These are phyloP conservation scores for Astrothelium subdiscretum DNA, from an alignment of 495 filamentous ascomycete genomes.

Conservation along the genomic window DNA sequence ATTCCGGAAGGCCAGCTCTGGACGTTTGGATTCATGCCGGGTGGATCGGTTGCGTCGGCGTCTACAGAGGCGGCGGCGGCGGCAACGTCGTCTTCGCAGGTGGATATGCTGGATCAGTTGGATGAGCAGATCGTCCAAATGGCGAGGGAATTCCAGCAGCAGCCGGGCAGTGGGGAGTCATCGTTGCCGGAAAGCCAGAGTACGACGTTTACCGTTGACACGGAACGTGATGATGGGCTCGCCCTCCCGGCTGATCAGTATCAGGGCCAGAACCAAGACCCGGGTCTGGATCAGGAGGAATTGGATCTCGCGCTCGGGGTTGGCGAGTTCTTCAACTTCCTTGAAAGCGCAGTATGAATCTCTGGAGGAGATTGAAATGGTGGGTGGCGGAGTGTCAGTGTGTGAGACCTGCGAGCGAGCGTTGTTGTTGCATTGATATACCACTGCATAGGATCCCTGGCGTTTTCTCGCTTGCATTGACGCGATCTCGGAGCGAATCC, in stretches of 20 bases:
- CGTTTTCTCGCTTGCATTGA: not conserved
- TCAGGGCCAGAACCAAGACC: not conserved
- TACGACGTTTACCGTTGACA: too few species aligned
- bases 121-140: not conserved
- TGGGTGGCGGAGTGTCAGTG: not conserved
- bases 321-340: not conserved
- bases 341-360: not conserved
- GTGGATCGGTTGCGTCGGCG: not conserved
- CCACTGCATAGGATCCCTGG: not conserved
- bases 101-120: not conserved
- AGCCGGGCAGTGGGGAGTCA: too few species aligned
- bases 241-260: not conserved
- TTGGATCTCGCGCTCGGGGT: not conserved
- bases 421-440: not conserved
- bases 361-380: not conserved
- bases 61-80: not conserved
- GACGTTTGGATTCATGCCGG: not conserved
- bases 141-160: not conserved
- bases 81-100: not conserved
- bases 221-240: too few species aligned
- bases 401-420: not conserved
- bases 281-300: not conserved
- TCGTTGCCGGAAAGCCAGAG: too few species aligned
- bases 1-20: not conserved
- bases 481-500: not conserved